Conservation (phyloP, 2,329 filamentous ascomycete genomes). For the Colletotrichum magnum region DNA sequence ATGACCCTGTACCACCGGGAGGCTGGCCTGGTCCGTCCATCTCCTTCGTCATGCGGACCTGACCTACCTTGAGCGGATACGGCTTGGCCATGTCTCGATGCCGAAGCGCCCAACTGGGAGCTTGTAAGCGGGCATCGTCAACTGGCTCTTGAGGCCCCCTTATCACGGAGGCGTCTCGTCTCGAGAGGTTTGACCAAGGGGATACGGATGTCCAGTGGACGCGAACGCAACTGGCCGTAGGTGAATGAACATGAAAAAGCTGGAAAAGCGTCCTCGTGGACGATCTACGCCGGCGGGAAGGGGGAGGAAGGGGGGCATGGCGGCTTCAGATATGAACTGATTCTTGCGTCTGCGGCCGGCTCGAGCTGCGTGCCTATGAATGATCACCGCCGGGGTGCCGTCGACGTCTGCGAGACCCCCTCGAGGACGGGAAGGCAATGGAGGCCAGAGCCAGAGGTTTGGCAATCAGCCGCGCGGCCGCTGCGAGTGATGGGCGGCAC, state of each 20-base stretch:
- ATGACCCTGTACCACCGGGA: constrained; percentile 2
- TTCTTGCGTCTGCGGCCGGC: constrained; percentile 29
- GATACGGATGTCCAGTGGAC: not conserved
- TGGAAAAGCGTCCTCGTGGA: constrained; percentile 2
- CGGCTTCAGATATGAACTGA: constrained; percentile 40
- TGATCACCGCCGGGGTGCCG: constrained; percentile 34
- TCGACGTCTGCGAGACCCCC: constrained; percentile 15
- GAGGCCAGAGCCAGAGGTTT: constrained; percentile 31
- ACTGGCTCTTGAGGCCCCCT: constrained; percentile 3
- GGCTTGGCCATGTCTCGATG: too few species aligned
- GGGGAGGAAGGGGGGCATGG: constrained; percentile 23
- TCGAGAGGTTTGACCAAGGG: constrained; percentile 14
- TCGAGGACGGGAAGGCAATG: constrained; percentile 12
- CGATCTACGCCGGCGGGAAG: constrained; percentile 9
- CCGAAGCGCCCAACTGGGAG: not conserved
- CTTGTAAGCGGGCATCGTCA: constrained; percentile 2
- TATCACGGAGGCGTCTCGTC: constrained; percentile 14
- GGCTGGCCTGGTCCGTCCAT: not conserved
- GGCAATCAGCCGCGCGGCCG: constrained; percentile 32
- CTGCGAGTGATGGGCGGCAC: not conserved
- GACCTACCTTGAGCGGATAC: too few species aligned
- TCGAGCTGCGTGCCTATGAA: constrained; percentile 23
- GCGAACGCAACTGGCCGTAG: not conserved
- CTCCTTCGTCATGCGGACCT: too few species aligned
- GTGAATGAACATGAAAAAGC: constrained; percentile 7